A percentile compares a stretch with the other conserved stretches of the same genome.
These are phyloP conservation scores for Elsinoe arachidis DNA, from an alignment of 2,329 filamentous ascomycete genomes.

Conservation along the genomic window DNA sequence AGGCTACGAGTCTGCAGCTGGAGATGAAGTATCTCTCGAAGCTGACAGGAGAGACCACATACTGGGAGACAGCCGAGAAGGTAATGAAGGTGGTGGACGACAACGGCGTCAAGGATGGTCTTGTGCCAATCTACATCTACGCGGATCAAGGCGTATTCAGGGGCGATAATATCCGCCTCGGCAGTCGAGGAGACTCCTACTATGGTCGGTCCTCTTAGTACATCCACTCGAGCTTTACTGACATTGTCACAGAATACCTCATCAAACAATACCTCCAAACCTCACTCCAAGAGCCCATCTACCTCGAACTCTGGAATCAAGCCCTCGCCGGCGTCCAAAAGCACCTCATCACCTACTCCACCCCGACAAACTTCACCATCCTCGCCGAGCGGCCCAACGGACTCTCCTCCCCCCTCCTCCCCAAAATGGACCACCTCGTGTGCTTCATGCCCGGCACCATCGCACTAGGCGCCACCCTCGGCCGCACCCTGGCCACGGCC, in stretches of 20 bases:
- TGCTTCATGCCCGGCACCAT: constrained; percentile 98
- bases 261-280: constrained; percentile 98
- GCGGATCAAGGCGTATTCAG: constrained; percentile 70
- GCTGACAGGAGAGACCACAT: constrained; percentile 82
- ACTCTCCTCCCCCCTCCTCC: constrained; percentile 54
- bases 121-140: constrained; percentile 87
- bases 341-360: constrained; percentile 83
- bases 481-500: constrained; percentile 65
- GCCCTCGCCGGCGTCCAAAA: constrained; percentile 77
- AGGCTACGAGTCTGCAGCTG: constrained; percentile 84
- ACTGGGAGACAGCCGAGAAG: constrained; percentile 86
- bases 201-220: constrained; percentile 47
- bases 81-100: constrained; percentile 87
- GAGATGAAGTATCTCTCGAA: constrained; percentile 97
- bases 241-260: constrained; percentile 60
- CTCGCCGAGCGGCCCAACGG: constrained; percentile 78
- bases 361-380: constrained; percentile 72
- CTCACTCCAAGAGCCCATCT: constrained; percentile 72
- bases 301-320: constrained; percentile 89
- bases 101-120: constrained; percentile 67
- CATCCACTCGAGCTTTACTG: neutral
- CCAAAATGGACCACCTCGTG: constrained; percentile 97
- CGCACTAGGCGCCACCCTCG: constrained; percentile 75
- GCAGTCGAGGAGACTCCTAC: constrained; percentile 92
- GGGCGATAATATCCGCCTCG: constrained; percentile 78